Conservation (phyloP, 139 green algal genomes). For the Closterium sp. region DNA sequence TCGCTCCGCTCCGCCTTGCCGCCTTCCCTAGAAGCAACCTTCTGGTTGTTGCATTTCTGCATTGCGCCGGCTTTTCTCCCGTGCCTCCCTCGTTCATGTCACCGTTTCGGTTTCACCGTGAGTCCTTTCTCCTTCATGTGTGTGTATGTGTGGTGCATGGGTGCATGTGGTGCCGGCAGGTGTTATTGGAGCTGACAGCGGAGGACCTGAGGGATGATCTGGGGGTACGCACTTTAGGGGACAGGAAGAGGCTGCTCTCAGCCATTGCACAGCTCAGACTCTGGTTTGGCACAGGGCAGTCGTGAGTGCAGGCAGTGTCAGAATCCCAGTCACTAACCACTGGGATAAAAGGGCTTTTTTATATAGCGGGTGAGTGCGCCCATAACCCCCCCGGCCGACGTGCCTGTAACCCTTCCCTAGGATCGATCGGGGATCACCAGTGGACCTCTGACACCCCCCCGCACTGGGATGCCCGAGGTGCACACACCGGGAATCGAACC, state of each 20-base stretch:
- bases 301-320: background rate
- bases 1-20: background rate
- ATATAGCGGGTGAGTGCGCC: no score
- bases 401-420: no score
- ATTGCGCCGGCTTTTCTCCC: background rate
- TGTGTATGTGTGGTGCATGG: background rate
- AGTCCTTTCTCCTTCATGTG: background rate
- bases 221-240: background rate
- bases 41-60: background rate
- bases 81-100: background rate
- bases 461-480: no score
- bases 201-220: background rate
- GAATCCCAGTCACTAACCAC: no score
- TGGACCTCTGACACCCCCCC: no score
- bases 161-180: background rate
- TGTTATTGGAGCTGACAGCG: background rate
- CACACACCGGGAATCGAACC: no score
- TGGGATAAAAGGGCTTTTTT: no score
- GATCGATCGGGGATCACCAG: no score
- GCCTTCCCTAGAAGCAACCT: background rate
- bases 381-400: no score
- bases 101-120: background rate
- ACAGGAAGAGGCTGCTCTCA: background rate
- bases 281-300: background rate
- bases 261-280: background rate